phyloP scores from a whole-genome alignment of 768 basidiomycete genomes.

The Tephrocybe sp. region DNA sequence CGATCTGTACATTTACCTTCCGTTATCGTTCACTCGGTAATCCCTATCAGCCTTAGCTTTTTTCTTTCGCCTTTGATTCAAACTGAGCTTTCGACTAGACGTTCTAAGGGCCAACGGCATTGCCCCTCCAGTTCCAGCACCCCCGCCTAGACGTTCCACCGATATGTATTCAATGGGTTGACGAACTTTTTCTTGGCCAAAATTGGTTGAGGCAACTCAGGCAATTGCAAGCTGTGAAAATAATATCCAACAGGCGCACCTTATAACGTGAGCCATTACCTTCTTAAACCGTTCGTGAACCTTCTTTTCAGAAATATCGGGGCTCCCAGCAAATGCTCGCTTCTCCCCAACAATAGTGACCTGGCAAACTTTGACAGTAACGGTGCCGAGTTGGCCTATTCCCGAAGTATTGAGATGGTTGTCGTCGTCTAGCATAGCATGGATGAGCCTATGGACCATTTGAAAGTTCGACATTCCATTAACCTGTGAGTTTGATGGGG shows the following conservation, averaged over 20 bases:
- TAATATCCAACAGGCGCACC: conserved; percentile 18
- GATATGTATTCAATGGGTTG: neutral
- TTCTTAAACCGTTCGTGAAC: conserved; percentile 21
- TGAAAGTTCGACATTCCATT: neutral
- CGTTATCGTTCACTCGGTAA: conserved; percentile 18
- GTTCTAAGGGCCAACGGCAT: neutral
- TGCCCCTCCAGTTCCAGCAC: conserved; percentile 1
- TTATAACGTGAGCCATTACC: conserved; percentile 24
- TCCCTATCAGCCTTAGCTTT: no score
- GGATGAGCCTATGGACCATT: neutral
- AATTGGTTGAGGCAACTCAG: no score
- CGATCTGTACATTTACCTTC: conserved; percentile 5
- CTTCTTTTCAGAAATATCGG: neutral
- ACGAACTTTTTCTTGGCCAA: no score
- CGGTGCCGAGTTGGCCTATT: conserved; percentile 17
- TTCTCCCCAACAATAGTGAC: neutral
- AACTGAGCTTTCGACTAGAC: neutral
- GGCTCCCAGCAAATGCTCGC: neutral
- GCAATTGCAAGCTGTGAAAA: no score
- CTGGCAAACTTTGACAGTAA: conserved; percentile 11
- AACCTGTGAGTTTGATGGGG: conserved; percentile 14
- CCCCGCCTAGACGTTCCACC: no score
- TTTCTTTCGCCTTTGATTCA: neutral
- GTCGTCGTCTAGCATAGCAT: conserved; percentile 24
- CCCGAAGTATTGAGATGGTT: conserved; percentile 11